Conservation (phyloP, 108 stramenopile genomes). For the Nitzschia sp. region DNA sequence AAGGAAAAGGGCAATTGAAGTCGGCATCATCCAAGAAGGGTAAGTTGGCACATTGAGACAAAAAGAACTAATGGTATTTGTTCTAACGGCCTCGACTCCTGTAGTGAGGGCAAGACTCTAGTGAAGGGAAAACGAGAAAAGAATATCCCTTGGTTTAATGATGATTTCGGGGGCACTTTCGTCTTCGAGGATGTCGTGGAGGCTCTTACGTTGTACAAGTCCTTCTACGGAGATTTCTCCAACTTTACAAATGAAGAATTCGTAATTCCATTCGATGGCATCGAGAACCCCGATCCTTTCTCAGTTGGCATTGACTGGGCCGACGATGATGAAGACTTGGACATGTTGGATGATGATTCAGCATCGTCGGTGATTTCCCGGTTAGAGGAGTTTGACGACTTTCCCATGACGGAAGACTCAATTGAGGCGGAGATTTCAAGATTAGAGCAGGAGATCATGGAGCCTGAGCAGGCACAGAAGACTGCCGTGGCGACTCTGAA, state of each 20-base stretch:
- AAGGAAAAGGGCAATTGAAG: slow-evolving; percentile 57
- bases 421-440: slow-evolving; percentile 41
- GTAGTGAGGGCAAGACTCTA: slow-evolving; percentile 56
- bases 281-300: slow-evolving; percentile 30
- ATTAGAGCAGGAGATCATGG: slow-evolving; percentile 28
- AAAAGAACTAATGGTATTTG: no score
- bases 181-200: slow-evolving; percentile 90
- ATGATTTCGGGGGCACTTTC: slow-evolving; percentile 89
- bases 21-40: slow-evolving; percentile 73
- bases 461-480: slow-evolving; percentile 15
- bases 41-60: no score
- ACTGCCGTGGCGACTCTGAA: slow-evolving; percentile 8
- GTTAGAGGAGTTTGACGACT: slow-evolving; percentile 28
- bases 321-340: slow-evolving; percentile 38
- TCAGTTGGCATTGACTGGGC: slow-evolving; percentile 39
- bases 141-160: slow-evolving; percentile 82
- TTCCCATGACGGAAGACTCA: slow-evolving; percentile 27
- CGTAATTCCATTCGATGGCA: slow-evolving; percentile 64
- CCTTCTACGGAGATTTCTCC: slow-evolving; percentile 64
- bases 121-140: slow-evolving; percentile 66
- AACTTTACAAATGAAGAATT: slow-evolving; percentile 62
- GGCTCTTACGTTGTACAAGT: slow-evolving; percentile 77
- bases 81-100: no score
- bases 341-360: slow-evolving; percentile 23
- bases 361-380: slow-evolving; percentile 30